Evolutionary conservation across 2,329 filamentous ascomycete species (phyloP).

Genomic region (Talaromyces albobiverticillius): DNA sequence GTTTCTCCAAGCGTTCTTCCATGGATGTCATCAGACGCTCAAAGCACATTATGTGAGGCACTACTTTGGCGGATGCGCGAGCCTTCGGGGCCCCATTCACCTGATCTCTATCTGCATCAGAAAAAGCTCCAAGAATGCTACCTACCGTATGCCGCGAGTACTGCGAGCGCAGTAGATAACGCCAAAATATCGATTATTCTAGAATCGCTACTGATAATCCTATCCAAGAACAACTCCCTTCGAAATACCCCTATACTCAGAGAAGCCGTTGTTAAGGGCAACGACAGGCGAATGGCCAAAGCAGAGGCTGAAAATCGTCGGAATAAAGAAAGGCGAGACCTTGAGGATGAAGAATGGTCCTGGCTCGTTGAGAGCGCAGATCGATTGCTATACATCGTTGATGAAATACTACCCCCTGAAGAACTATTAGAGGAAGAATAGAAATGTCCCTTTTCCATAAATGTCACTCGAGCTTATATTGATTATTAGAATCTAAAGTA

Average conservation of each 20-base stretch:
- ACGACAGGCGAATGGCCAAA: conserved; percentile 48
- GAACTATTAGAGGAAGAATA: conserved; percentile 3
- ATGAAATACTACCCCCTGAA: conserved; percentile 25
- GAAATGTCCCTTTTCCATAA: background rate
- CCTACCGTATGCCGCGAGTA: conserved; percentile 64
- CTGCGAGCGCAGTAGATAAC: conserved; percentile 62
- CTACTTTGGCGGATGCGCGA: conserved; percentile 52
- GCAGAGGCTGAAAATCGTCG: conserved; percentile 45
- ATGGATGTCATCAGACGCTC: conserved; percentile 35
- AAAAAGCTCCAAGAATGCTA: conserved; percentile 58
- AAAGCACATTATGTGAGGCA: conserved; percentile 53
- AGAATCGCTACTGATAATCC: conserved; percentile 61
- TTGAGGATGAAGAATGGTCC: conserved; percentile 34
- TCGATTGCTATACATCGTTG: conserved; percentile 35
- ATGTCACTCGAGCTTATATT: background rate
- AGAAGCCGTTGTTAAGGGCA: conserved; percentile 51
- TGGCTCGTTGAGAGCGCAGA: conserved; percentile 43
- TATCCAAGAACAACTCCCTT: conserved; percentile 38
- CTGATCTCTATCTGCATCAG: conserved; percentile 47
- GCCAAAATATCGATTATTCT: conserved; percentile 68
- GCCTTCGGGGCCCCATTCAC: conserved; percentile 35
- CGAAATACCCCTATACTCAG: conserved; percentile 36
- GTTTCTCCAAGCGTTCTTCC: conserved; percentile 45
- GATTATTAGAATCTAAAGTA: background rate
- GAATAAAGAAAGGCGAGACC: conserved; percentile 37